Base-by-base conservation (phyloP, 441 rosid species). In the Gossypium gossypioides region DNA sequence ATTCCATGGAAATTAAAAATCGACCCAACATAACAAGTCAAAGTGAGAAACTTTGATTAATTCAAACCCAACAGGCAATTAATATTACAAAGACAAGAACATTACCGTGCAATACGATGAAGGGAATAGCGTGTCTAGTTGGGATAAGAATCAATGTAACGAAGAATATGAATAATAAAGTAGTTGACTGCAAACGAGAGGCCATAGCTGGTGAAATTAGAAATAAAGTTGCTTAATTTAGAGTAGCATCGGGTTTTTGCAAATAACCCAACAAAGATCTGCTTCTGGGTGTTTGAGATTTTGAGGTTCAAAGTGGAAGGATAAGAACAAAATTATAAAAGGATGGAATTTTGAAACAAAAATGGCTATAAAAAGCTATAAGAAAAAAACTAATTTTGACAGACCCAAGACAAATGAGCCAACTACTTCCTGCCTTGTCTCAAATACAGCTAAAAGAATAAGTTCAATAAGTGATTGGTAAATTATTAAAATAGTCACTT, bases 81-180 rank as follows among this genome's bases (percentile, higher is more conserved):
- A 67, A 4, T 34, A 16, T 34, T 34, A 34, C 18, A 15, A 18
- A 13, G 37, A 66, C 2, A 48, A 67, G 44, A 62, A 42, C 40
- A 15, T 69, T 84, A 89, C 96, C 97, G 74, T 89, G 93, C 50
- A 90, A 79, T 63, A 92, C 96, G 7, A 92, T 75, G 87, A 90
- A 92, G 69, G 96, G 97, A 72, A 84, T 57, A 72, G 89, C 86
- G 52, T 73, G 76, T 12, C 86, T 46, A 60, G 37, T 6, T 58
- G 37, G 37, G 63, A 58, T 12, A 12, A 69, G 78, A 72, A 27
- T 65, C 75, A 52, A 72, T 34, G 77, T 18, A 42, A 82, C 24
- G 50, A 68, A 6, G 61, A 62, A 27, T 61, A 82, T 27, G 61
- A 68, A 6, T 52, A 67, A 27, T 58, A 63, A 22, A 64, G 62